These are phyloP conservation scores for Apiotrichum mycotoxinovorans DNA, from an alignment of 1,284 basidiomycete species.

Conservation along the genomic window DNA sequence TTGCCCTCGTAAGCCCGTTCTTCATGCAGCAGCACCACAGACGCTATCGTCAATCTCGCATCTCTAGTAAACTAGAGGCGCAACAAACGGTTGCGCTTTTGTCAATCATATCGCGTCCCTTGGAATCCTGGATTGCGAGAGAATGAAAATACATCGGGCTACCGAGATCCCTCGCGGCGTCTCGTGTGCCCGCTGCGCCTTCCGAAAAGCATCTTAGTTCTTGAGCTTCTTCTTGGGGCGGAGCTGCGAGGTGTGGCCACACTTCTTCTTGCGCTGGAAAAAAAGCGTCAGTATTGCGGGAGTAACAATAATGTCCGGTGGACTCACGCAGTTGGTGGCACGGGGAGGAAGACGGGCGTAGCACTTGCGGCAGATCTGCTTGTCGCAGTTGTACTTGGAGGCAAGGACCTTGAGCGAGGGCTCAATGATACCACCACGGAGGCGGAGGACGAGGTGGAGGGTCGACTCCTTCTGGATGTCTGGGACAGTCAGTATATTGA, in stretches of 20 bases:
- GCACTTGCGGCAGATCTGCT: conserved; percentile 99
- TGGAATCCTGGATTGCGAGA: conserved; percentile 8
- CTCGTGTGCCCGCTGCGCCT: conserved; percentile 7
- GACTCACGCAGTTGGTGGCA: conserved; percentile 97
- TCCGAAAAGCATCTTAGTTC: conserved; percentile 54
- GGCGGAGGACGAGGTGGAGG: conserved; percentile 94
- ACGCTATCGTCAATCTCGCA: conserved; percentile 5
- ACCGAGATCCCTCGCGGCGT: conserved; percentile 22
- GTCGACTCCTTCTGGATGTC: conserved; percentile 99
- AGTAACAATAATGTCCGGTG: too few relatives aligned
- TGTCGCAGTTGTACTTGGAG: conserved; percentile 94
- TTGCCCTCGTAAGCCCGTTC: too few relatives aligned
- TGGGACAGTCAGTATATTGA: conserved; percentile 10
- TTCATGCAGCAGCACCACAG: not conserved
- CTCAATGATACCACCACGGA: conserved; percentile 98
- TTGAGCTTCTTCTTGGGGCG: conserved; percentile 88
- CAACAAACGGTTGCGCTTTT: not conserved
- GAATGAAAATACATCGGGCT: conserved; percentile 31
- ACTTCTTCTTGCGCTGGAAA: conserved; percentile 53
- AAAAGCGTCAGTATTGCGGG: not conserved
- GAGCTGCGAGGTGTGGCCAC: conserved; percentile 91
- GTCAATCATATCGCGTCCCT: conserved; percentile 2
- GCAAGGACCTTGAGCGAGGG: conserved; percentile 96
- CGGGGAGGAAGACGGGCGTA: conserved; percentile 98
- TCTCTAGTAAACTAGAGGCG: conserved; percentile 7